Evolutionary conservation across 495 filamentous ascomycete species (phyloP).

Genomic region (Parachaetomium inaequale): DNA sequence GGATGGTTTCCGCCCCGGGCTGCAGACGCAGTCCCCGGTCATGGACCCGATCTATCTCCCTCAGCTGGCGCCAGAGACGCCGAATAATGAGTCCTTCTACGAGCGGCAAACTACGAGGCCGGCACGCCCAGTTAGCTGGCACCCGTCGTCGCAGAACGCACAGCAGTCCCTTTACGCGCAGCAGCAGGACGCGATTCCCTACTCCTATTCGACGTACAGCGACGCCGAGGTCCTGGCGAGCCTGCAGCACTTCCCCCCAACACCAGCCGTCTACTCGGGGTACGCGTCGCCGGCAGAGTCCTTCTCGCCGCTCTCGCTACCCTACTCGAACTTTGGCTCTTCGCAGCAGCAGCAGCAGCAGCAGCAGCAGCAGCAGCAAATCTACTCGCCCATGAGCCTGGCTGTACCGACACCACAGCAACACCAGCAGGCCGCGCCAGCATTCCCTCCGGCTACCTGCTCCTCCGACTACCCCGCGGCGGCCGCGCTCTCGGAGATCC

Average conservation of each 20-base stretch:
- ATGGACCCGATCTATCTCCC: conserved; percentile 37
- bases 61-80: conserved; percentile 27
- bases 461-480: conserved; percentile 4
- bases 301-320: conserved; percentile 42
- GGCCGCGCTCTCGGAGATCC: conserved; percentile 11
- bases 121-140: conserved; percentile 66
- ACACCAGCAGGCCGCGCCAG: neutral
- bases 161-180: conserved; percentile 23
- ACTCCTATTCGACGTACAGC: conserved; percentile 31
- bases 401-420: conserved; percentile 7
- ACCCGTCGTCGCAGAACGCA: conserved; percentile 50
- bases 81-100: conserved; percentile 32
- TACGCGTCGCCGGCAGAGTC: conserved; percentile 44
- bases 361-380: too few species aligned
- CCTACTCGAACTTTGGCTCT: conserved; percentile 28
- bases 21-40: conserved; percentile 32
- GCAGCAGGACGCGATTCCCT: conserved; percentile 28
- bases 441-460: neutral
- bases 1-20: conserved; percentile 41
- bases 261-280: conserved; percentile 41
- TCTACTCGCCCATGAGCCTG: conserved; percentile 21
- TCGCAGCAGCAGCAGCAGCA: too few species aligned
- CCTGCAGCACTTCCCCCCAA: conserved; percentile 41
- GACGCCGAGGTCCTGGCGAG: conserved; percentile 37
- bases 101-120: conserved; percentile 30